Conservation (phyloP, 768 basidiomycete genomes). For the Infundibulicybe gibba region DNA sequence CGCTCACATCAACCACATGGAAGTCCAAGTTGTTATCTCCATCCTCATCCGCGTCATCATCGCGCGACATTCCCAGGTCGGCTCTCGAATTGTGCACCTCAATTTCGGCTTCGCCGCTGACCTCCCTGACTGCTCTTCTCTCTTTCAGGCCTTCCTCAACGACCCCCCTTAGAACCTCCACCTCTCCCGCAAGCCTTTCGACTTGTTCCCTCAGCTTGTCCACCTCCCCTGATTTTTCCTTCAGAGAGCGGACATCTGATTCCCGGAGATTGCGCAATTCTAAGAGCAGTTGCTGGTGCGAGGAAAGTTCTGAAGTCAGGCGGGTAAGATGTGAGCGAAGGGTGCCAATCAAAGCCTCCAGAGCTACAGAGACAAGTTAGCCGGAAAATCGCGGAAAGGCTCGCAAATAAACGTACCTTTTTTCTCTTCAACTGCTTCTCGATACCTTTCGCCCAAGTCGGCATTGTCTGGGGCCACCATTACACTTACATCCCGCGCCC, state of each 20-base stretch:
- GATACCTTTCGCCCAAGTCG: slow-evolving; percentile 52
- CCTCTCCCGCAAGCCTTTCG: slow-evolving; percentile 78
- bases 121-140: slow-evolving; percentile 52
- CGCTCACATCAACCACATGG: background rate
- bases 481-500: slow-evolving; percentile 20
- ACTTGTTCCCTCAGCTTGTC: slow-evolving; percentile 69
- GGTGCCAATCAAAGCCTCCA: slow-evolving; percentile 75
- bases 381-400: slow-evolving; percentile 15
- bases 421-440: slow-evolving; percentile 83
- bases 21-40: slow-evolving; percentile 1
- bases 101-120: slow-evolving; percentile 5
- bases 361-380: slow-evolving; percentile 42
- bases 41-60: slow-evolving; percentile 17
- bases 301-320: slow-evolving; percentile 74
- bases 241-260: slow-evolving; percentile 51
- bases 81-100: slow-evolving; percentile 21
- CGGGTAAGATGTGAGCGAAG: slow-evolving; percentile 74
- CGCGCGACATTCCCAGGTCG: slow-evolving; percentile 28
- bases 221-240: slow-evolving; percentile 65
- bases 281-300: slow-evolving; percentile 67
- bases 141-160: slow-evolving; percentile 87
- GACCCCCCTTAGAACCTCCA: slow-evolving; percentile 80
- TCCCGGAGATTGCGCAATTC: slow-evolving; percentile 65
- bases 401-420: slow-evolving; percentile 51
- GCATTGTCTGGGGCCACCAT: slow-evolving; percentile 30